Conservation (phyloP, 1,284 basidiomycete genomes). For the Fereydounia khargensis region DNA sequence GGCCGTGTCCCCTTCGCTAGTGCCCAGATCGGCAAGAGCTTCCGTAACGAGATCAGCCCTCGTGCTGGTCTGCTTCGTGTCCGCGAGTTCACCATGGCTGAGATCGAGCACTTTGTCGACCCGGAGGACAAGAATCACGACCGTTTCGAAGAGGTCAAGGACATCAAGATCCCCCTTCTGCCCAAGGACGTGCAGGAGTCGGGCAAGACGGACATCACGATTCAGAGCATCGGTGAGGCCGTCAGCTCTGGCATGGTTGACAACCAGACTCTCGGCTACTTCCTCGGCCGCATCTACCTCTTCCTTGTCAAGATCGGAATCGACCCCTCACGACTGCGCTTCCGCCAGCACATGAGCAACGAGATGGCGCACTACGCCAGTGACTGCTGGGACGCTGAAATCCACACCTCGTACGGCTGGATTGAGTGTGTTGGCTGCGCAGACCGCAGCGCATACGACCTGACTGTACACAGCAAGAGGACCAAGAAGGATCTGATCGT, state of each 20-base stretch:
- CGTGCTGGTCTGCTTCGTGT: constrained; percentile 93
- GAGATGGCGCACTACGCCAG: constrained; percentile 99
- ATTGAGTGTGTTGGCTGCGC: constrained; percentile 99
- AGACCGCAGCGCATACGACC: constrained; percentile 92
- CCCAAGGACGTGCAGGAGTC: constrained; percentile 78
- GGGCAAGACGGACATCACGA: constrained; percentile 69
- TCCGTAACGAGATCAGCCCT: constrained; percentile 98
- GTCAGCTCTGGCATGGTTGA: constrained; percentile 81
- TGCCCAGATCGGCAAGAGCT: constrained; percentile 92
- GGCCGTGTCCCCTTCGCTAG: constrained; percentile 93
- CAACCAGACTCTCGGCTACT: constrained; percentile 97
- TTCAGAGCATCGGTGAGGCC: constrained; percentile 82
- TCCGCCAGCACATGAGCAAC: constrained; percentile 94
- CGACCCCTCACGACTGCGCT: constrained; percentile 77
- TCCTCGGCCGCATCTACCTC: constrained; percentile 85
- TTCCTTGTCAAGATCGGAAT: constrained; percentile 93
- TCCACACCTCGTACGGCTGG: constrained; percentile 92
- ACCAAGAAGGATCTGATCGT: constrained; percentile 69
- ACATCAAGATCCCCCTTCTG: constrained; percentile 74
- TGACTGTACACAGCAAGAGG: constrained; percentile 64
- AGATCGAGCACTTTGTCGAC: constrained; percentile 99
- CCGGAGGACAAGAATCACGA: constrained; percentile 86
- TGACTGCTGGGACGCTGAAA: constrained; percentile 99
- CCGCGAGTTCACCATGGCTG: constrained; percentile 98
- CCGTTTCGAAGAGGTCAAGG: constrained; percentile 76